phyloP scores from a whole-genome alignment of 371 early-diverging fungal genomes.

The Lichtheimia hyalospora region DNA sequence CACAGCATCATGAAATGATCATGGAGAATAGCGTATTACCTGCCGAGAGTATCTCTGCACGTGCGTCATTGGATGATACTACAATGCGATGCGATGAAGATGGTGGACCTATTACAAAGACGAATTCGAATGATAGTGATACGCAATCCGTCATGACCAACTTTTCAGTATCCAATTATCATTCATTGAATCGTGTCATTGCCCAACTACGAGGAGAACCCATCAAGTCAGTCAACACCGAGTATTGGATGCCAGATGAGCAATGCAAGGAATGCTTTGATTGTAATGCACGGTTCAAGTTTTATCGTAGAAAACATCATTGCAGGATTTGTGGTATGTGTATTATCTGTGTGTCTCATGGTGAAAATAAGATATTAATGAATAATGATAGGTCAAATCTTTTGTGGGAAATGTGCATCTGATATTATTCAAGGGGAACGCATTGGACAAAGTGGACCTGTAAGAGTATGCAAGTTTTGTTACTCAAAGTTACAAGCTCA shows the following conservation, averaged over 20 bases:
- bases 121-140: constrained; percentile 52
- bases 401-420: constrained; percentile 78
- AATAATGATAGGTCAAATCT: constrained; percentile 63
- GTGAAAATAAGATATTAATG: background rate
- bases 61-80: constrained; percentile 6
- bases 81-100: background rate
- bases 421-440: constrained; percentile 69
- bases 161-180: constrained; percentile 56
- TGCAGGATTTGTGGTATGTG: constrained; percentile 80
- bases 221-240: constrained; percentile 44
- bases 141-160: constrained; percentile 55
- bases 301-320: constrained; percentile 79
- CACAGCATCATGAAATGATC: too few relatives aligned
- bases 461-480: constrained; percentile 84
- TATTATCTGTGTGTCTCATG: too few relatives aligned
- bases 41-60: constrained; percentile 12
- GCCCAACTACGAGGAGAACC: constrained; percentile 61
- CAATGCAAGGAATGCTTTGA: constrained; percentile 82
- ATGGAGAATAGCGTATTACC: background rate
- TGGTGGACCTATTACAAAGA: constrained; percentile 29
- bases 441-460: constrained; percentile 68
- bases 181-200: constrained; percentile 57
- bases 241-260: constrained; percentile 89
- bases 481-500: constrained; percentile 19
- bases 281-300: constrained; percentile 76